Conservation (phyloP, 768 basidiomycete species). For the Podaxis carcinomalis region DNA sequence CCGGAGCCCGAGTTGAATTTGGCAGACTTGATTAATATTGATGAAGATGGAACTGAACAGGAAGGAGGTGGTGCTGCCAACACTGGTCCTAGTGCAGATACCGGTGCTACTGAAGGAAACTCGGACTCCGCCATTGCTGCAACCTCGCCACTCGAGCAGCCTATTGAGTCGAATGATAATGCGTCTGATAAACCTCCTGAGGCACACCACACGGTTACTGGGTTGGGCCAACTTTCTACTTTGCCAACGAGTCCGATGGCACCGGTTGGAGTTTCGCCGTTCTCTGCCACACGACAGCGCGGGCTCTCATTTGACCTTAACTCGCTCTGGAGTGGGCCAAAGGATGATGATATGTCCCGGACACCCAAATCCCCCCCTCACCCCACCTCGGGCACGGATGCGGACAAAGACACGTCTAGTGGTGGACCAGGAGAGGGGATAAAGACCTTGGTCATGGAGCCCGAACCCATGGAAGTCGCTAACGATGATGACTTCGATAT, state of each 20-base stretch:
- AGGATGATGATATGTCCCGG: conserved; percentile 18
- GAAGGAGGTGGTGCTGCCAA: conserved; percentile 17
- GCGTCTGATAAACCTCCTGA: neutral
- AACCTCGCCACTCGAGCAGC: conserved; percentile 5
- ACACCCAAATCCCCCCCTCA: conserved; percentile 12
- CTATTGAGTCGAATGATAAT: neutral
- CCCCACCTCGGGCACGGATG: conserved; percentile 15
- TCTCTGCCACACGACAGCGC: conserved; percentile 39
- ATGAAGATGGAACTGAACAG: conserved; percentile 49
- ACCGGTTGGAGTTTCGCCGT: conserved; percentile 44
- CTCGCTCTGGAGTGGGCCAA: conserved; percentile 64
- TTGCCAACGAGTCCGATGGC: conserved; percentile 21
- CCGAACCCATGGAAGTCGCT: conserved; percentile 35
- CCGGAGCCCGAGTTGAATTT: conserved; percentile 67
- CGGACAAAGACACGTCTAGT: conserved; percentile 16
- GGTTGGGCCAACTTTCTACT: conserved; percentile 12
- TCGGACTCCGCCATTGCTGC: conserved; percentile 11
- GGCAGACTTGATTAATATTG: conserved; percentile 73
- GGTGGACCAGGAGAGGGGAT: conserved; percentile 9
- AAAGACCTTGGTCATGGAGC: conserved; percentile 44
- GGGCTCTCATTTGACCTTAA: conserved; percentile 67
- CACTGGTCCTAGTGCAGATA: neutral
- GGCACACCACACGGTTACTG: conserved; percentile 11
- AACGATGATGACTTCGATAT: conserved; percentile 86
- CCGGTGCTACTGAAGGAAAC: conserved; percentile 17